A percentile compares a stretch with the other conserved stretches of the same genome.
Evolutionary conservation across 352 stramenopile genomes (phyloP).

Genomic region (Phytophthora foliorum): DNA sequence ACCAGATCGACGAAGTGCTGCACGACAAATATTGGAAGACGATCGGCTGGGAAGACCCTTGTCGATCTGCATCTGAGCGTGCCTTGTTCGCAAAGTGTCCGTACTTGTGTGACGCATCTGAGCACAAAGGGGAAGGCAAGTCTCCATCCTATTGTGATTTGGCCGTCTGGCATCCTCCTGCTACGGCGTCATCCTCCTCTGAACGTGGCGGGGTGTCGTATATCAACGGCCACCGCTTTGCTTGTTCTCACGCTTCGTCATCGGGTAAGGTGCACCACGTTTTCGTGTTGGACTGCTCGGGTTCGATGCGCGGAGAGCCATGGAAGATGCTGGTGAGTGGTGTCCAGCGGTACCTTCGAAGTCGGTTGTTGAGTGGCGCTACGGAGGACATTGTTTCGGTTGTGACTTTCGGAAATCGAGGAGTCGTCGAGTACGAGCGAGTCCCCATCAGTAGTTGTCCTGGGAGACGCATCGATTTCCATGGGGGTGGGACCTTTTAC

Average conservation of each 20-base stretch:
- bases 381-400: constrained; percentile 49
- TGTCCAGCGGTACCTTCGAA: constrained; percentile 42
- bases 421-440: constrained; percentile 39
- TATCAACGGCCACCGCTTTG: constrained; percentile 46
- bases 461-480: constrained; percentile 24
- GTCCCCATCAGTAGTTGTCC: constrained; percentile 12
- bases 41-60: constrained; percentile 63
- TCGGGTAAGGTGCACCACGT: constrained; percentile 46
- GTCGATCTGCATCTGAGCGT: constrained; percentile 36
- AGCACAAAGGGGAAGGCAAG: constrained; percentile 39
- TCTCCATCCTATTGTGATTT: constrained; percentile 38
- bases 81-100: constrained; percentile 45
- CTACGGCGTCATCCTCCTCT: neutral
- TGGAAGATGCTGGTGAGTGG: constrained; percentile 36
- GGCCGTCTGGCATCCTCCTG: constrained; percentile 42
- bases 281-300: constrained; percentile 60
- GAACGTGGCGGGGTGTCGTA: constrained; percentile 18
- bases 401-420: constrained; percentile 48
- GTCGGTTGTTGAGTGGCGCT: constrained; percentile 32
- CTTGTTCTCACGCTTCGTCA: constrained; percentile 39
- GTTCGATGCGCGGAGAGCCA: constrained; percentile 51
- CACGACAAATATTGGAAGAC: constrained; percentile 61
- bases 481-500: constrained; percentile 46
- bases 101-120: constrained; percentile 42
- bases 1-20: constrained; percentile 54